These are phyloP conservation scores for Adansonia madagascariensis DNA, from an alignment of 441 rosid genomes.

Conservation along the genomic window DNA sequence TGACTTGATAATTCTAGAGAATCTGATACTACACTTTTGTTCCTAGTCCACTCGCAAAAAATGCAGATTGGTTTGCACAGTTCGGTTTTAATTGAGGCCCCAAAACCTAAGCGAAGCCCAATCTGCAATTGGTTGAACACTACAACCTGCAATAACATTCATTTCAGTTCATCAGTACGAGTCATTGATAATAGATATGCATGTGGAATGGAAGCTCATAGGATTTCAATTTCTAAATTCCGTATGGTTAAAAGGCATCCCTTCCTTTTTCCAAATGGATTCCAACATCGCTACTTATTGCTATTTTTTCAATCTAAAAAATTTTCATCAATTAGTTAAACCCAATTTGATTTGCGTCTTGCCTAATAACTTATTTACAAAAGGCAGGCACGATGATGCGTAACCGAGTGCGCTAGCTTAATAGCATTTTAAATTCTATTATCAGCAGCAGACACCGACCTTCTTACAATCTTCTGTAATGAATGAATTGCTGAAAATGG, in stretches of 20 bases:
- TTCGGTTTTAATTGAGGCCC: background rate
- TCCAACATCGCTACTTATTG: background rate
- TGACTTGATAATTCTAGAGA: too few species aligned
- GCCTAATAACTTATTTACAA: background rate
- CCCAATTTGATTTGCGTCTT: background rate
- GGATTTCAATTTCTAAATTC: constrained; percentile 13
- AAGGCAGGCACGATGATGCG: background rate
- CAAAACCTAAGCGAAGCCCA: background rate
- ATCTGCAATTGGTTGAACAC: background rate
- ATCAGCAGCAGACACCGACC: background rate
- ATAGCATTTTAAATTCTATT: background rate
- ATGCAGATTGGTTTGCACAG: background rate
- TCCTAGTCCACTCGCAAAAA: background rate
- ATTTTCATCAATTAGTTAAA: background rate
- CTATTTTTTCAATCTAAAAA: background rate
- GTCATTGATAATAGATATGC: background rate
- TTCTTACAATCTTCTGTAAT: background rate
- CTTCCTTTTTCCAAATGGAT: background rate
- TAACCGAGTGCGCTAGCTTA: background rate
- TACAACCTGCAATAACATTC: too few species aligned
- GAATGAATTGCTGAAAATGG: background rate
- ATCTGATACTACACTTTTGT: too few species aligned
- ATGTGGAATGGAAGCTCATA: background rate
- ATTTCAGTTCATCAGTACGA: too few species aligned
- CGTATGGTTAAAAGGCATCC: background rate